Conservation (phyloP, 2,329 filamentous ascomycete genomes). For the Rasamsonia emersonii region DNA sequence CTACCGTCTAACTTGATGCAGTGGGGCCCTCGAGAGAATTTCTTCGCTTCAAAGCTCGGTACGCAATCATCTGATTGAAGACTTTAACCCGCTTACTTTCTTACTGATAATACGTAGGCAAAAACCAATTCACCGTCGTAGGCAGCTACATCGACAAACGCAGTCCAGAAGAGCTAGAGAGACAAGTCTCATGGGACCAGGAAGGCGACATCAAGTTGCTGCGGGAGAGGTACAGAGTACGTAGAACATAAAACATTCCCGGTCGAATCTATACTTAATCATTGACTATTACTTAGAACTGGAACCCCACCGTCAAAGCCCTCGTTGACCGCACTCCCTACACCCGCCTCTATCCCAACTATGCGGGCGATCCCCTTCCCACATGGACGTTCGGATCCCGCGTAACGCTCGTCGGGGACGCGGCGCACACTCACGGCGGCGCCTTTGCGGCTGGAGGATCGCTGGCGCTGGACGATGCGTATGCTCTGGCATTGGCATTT, state of each 20-base stretch:
- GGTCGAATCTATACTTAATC: not conserved
- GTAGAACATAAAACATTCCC: not conserved
- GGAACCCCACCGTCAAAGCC: constrained; percentile 34
- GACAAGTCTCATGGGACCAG: constrained; percentile 30
- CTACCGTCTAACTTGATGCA: constrained; percentile 7
- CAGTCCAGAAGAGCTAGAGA: constrained; percentile 21
- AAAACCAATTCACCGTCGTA: constrained; percentile 32
- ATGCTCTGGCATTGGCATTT: constrained; percentile 34
- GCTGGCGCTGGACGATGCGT: constrained; percentile 25
- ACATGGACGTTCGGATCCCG: constrained; percentile 34
- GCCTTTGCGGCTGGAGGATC: constrained; percentile 24
- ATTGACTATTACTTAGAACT: constrained; percentile 24
- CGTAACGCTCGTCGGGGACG: constrained; percentile 20
- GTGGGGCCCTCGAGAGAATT: constrained; percentile 36
- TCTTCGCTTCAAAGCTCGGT: constrained; percentile 39
- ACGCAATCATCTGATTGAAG: constrained; percentile 5
- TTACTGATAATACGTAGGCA: constrained; percentile 11
- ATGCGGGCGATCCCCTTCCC: constrained; percentile 30
- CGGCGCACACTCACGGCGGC: constrained; percentile 23
- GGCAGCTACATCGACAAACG: constrained; percentile 36
- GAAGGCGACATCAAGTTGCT: constrained; percentile 30
- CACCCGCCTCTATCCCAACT: constrained; percentile 37
- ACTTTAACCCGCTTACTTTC: not conserved
- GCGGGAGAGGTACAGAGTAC: constrained; percentile 20
- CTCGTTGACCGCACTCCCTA: constrained; percentile 35